Conservation (phyloP, 495 filamentous ascomycete genomes). For the Massariosphaeria phaeospora region DNA sequence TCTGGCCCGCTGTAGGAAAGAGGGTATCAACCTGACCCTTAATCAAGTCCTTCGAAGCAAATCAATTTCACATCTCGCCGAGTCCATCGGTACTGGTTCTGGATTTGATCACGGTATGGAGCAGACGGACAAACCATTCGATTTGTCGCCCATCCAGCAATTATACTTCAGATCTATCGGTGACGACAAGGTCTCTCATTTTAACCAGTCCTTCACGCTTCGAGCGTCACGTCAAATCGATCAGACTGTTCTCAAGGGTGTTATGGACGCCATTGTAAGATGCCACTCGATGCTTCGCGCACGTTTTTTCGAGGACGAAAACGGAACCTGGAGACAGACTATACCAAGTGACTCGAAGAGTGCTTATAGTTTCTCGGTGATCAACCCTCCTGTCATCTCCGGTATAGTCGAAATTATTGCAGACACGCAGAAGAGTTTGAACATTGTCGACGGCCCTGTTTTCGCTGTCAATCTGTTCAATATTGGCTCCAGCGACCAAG, state of each 20-base stretch:
- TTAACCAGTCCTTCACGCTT: constrained; percentile 32
- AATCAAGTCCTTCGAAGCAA: constrained; percentile 32
- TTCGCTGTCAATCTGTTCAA: constrained; percentile 32
- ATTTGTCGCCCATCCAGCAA: constrained; percentile 31
- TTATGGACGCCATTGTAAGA: constrained; percentile 19
- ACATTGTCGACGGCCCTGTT: constrained; percentile 26
- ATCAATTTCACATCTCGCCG: constrained; percentile 25
- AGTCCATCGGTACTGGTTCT: constrained; percentile 1
- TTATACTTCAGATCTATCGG: constrained; percentile 25
- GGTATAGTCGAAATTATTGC: constrained; percentile 8
- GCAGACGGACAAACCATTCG: constrained; percentile 17
- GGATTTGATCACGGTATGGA: constrained; percentile 6
- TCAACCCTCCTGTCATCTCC: neutral
- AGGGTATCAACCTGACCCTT: constrained; percentile 27
- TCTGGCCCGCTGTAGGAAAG: constrained; percentile 25
- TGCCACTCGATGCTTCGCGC: constrained; percentile 32
- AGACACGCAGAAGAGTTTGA: constrained; percentile 20
- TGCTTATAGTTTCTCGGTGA: constrained; percentile 11
- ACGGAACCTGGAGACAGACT: constrained; percentile 17
- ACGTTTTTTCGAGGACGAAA: constrained; percentile 8
- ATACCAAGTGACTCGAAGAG: constrained; percentile 13
- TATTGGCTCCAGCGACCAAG: constrained; percentile 2
- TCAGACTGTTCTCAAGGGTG: neutral
- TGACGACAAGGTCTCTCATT: constrained; percentile 21
- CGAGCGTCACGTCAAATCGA: constrained; percentile 15